A percentile compares a stretch with the other conserved stretches of the same genome.
Evolutionary conservation across 148 eudicot species (phyloP).

Genomic region (Rhododendron griersonianum): DNA sequence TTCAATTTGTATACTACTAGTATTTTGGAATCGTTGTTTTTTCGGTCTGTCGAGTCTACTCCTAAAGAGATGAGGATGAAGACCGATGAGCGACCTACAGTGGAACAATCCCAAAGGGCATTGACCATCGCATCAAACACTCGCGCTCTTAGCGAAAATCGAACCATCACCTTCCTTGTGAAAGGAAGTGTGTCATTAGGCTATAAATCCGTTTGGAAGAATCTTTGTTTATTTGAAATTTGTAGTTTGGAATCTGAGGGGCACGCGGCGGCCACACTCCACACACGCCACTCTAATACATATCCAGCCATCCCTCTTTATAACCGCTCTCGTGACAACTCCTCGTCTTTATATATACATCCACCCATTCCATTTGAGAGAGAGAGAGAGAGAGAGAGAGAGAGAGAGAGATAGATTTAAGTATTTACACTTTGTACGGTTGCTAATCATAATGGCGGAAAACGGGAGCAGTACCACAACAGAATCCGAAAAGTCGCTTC

Average conservation of each 20-base stretch:
- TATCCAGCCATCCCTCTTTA: not conserved
- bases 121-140: no score
- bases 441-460: conserved; percentile 1
- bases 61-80: no score
- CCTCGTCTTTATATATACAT: not conserved
- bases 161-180: no score
- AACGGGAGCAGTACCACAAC: not conserved
- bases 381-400: not conserved
- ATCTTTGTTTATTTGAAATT: no score
- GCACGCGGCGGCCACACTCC: conserved; percentile 1
- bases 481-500: conserved; percentile 21
- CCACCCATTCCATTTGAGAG: not conserved
- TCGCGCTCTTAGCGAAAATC: no score
- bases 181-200: no score
- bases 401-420: not conserved
- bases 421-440: not conserved
- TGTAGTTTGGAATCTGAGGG: not conserved
- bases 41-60: no score
- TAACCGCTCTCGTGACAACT: not conserved
- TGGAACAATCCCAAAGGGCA: no score
- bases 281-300: not conserved
- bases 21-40: no score
- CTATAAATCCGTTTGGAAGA: no score
- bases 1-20: no score
- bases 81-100: no score